A percentile compares a stretch with the other conserved stretches of the same genome.
Conservation (phyloP, 257 asterid genomes). For the Buddleja alternifolia region DNA sequence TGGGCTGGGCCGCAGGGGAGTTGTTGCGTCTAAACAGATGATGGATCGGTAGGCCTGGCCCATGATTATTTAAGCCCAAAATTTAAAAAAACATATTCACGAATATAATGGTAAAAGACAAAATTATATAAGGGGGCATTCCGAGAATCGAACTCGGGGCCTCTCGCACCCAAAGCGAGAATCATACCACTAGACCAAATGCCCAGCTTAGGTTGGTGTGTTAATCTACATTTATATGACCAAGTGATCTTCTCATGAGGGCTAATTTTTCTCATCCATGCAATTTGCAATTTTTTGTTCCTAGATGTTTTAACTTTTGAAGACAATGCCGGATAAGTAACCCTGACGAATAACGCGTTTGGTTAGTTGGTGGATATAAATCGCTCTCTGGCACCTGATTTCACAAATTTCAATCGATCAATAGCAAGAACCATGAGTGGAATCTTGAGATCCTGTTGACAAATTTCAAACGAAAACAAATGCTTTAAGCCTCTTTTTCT, state of each 20-base stretch:
- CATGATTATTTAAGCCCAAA: neutral
- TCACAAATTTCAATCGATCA: neutral
- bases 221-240: neutral
- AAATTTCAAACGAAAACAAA: neutral
- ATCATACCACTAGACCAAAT: constrained; percentile 96
- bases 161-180: constrained; percentile 97
- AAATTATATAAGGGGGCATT: constrained; percentile 59
- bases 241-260: too few species aligned
- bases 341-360: neutral
- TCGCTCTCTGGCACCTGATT: neutral
- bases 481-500: neutral
- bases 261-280: too few species aligned
- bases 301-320: too few species aligned
- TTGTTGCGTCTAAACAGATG: too few species aligned
- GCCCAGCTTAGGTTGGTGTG: constrained; percentile 41
- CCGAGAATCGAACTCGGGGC: constrained; percentile 92
- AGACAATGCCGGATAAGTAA: too few species aligned
- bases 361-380: too few species aligned
- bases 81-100: neutral
- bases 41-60: neutral
- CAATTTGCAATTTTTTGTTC: too few species aligned
- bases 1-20: too few species aligned
- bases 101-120: neutral
- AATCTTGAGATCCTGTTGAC: neutral
- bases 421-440: neutral